A percentile compares a stretch with the other conserved stretches of the same genome.
Conservation (phyloP, 305 asterid genomes). For the Fraxinus xanthoxyloides region DNA sequence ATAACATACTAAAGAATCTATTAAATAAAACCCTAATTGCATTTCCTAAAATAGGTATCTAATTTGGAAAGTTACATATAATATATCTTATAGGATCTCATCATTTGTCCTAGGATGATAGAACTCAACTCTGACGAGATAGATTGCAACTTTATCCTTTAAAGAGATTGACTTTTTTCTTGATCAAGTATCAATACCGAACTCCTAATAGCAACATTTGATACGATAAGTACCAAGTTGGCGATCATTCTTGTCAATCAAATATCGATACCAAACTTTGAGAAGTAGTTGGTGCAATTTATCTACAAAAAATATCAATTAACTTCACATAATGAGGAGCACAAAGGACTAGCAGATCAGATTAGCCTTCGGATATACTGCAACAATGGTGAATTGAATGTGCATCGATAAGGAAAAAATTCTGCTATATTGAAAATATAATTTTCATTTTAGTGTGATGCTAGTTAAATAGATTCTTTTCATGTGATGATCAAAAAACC, state of each 20-base stretch:
- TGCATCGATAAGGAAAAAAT: too few relatives aligned
- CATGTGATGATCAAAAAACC: neutral
- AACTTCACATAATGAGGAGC: neutral
- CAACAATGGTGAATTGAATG: neutral
- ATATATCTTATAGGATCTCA: neutral
- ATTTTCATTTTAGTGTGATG: neutral
- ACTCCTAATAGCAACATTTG: neutral
- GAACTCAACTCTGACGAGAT: neutral
- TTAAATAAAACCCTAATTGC: neutral
- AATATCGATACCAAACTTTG: neutral
- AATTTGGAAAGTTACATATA: neutral
- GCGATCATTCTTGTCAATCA: neutral
- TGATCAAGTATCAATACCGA: neutral
- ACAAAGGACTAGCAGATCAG: neutral
- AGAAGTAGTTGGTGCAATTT: neutral
- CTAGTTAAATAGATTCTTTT: neutral
- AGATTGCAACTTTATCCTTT: neutral
- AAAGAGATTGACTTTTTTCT: neutral
- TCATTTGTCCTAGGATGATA: neutral
- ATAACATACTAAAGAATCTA: neutral
- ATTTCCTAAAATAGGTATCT: neutral
- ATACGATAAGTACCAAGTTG: neutral
- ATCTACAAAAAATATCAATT: neutral
- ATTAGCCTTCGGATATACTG: neutral
- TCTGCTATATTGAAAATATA: neutral